Base-by-base conservation (phyloP, 352 stramenopile species). In the Pythium angustatum region DNA sequence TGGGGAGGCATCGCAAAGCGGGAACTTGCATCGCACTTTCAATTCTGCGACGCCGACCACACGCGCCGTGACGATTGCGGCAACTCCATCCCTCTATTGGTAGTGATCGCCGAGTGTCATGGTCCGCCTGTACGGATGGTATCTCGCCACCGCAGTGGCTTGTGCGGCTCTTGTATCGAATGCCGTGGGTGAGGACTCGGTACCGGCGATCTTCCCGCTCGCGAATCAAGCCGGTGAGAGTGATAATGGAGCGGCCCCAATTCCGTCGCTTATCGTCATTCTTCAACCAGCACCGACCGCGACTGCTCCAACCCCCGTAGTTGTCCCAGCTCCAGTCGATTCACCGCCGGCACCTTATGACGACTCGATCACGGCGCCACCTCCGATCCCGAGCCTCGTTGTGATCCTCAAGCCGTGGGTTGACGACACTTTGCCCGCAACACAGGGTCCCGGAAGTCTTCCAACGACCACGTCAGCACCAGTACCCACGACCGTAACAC, bases 41-140 rank as follows among this genome's bases (percentile, higher is more conserved):
- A 22, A 31, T 33, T 58, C 33, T n/a, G 33, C 33, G 10, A 22
- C 51, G 12, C 33, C 26, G 8, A 33, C 21, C 15, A 21, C 17
- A 58, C 5, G 51, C 9, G 21, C 15, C 24, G 24, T 8, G 38
- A 34, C 22, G 45, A 34, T 17, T 52, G n/a, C 36, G 45, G 12
- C 14, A 27, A 24, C 15, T 22, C 45, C 15, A 7, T 21, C n/a
- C n/a, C n/a, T n/a, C n/a, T 21, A 11, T 31, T 7, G 24, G n/a
- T 36, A 34, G 21, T 21, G 33, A 47, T 43, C 33, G 33, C 17
- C 33, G 9, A n/a, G 31, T n/a, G 36, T 9, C 22, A 64, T 64
- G 58, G 45, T 64, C 40, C 58, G 58, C 31, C 34, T 64, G 8
- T 58, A 64, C 26, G 58, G 27, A 30, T 64, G 58, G 58, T 64